Evolutionary conservation across 495 filamentous ascomycete genomes (phyloP).

Genomic region (Cryomyces minteri): DNA sequence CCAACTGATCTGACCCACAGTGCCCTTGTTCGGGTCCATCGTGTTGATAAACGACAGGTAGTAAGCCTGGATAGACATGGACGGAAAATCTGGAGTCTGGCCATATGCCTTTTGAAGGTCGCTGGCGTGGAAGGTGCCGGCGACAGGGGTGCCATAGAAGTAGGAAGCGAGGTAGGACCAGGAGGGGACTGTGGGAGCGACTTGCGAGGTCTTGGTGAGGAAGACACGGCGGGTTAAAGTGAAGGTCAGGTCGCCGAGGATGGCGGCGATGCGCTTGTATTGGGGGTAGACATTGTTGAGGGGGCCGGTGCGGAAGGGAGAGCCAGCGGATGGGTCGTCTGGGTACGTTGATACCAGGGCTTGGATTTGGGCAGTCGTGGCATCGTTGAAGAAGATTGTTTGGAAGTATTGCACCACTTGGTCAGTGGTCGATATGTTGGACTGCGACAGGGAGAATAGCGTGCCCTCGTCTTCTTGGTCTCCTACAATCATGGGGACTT

Average conservation of each 20-base stretch:
- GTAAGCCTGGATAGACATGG: conserved; percentile 6
- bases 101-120: conserved; percentile 26
- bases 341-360: conserved; percentile 38
- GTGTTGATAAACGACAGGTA: conserved; percentile 11
- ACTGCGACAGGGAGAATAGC: conserved; percentile 40
- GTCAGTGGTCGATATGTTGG: conserved; percentile 39
- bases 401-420: conserved; percentile 40
- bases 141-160: conserved; percentile 43
- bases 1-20: neutral
- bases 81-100: neutral
- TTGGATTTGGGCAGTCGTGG: conserved; percentile 24
- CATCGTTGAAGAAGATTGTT: conserved; percentile 34
- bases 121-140: conserved; percentile 55
- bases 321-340: conserved; percentile 29
- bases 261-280: conserved; percentile 60
- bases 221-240: conserved; percentile 42
- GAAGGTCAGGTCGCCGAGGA: conserved; percentile 51
- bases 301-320: conserved; percentile 44
- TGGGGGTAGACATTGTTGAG: conserved; percentile 50
- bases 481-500: conserved; percentile 38
- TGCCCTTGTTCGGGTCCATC: conserved; percentile 5
- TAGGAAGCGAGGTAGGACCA: conserved; percentile 62
- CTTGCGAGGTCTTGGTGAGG: conserved; percentile 17
- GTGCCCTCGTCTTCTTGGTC: conserved; percentile 44
- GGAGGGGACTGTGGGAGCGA: conserved; percentile 33